Base-by-base conservation (phyloP, 1,284 basidiomycete species). In the Sanghuangporus sanghuang region DNA sequence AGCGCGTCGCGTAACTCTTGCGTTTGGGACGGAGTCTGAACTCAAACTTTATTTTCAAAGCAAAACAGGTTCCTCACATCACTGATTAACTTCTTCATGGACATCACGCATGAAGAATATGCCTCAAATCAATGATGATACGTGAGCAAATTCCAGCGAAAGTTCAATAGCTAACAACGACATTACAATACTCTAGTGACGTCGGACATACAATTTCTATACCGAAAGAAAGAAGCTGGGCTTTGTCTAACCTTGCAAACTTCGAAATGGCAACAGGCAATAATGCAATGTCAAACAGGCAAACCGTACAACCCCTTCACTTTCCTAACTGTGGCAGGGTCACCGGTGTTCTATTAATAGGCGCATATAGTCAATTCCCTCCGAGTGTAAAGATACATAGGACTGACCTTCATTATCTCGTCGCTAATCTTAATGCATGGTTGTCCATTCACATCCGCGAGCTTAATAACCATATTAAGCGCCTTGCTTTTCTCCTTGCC, bases 391-490 rank as follows among this genome's bases (percentile, higher is more conserved):
- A 61, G 59, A 18, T 46, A 46, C 1, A n/a, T 14, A n/a, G 18
- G 16, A 61, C 70, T 40, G 64, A 92, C 94, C 85, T 96, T 97
- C 6, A 80, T 87, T 64, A 90, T 74, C 69, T 97, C 95, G 74
- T 97, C 96, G 66, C 92, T 95, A 68, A 98, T 86, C 76, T 98
- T 98, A 67, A 98, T 85, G 68, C 93, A 96, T 1, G 86, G 85
- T 65, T 80, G 80, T 11, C 82, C 83, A 69, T 93, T 79, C 12
- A 96, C 87, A 54, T 84, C 82, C 38, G 85, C 82, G 6, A 98
- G 79, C 75, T 97, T 97, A 77, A 96, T 95, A 48, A 97, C 95
- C 73, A 97, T 97, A 71, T 96, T 96, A 67, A 97, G 77, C 27
- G 93, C 85, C 71, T 87, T 92, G 73, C 89, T 93, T 70, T 82